A percentile compares a stretch with the other conserved stretches of the same genome.
phyloP scores from a whole-genome alignment of 2,329 filamentous ascomycete species.

The Nemania sp. region DNA sequence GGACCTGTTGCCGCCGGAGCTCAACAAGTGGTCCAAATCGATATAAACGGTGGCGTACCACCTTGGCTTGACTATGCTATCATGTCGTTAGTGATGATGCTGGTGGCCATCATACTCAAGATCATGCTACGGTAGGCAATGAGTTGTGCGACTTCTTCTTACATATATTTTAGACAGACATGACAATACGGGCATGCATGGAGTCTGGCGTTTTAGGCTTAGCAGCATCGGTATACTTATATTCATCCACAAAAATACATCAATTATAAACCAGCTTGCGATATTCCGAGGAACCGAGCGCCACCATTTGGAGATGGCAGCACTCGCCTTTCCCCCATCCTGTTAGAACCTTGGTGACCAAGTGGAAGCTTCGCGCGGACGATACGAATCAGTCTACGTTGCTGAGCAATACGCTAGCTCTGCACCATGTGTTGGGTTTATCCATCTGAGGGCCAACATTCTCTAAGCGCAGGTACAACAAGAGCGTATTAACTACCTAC shows the following conservation, averaged over 20 bases:
- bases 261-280: neutral
- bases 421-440: too few relatives aligned
- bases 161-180: constrained; percentile 2
- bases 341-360: too few relatives aligned
- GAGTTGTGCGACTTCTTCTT: neutral
- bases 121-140: constrained; percentile 46
- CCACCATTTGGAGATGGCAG: neutral
- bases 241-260: neutral
- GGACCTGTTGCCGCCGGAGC: constrained; percentile 34
- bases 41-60: constrained; percentile 59
- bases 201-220: constrained; percentile 17
- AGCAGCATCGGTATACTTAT: neutral
- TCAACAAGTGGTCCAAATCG: constrained; percentile 24
- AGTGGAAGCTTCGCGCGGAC: too few relatives aligned
- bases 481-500: too few relatives aligned
- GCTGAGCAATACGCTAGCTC: too few relatives aligned
- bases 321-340: neutral
- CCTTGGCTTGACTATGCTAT: constrained; percentile 84
- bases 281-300: neutral
- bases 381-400: too few relatives aligned
- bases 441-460: too few relatives aligned
- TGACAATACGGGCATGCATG: constrained; percentile 9
- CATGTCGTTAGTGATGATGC: constrained; percentile 68
- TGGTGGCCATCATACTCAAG: constrained; percentile 72
- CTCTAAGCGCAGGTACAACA: too few relatives aligned